These are phyloP conservation scores for Brettanomyces naardenensis DNA, from an alignment of 805 yeast species.

Conservation along the genomic window DNA sequence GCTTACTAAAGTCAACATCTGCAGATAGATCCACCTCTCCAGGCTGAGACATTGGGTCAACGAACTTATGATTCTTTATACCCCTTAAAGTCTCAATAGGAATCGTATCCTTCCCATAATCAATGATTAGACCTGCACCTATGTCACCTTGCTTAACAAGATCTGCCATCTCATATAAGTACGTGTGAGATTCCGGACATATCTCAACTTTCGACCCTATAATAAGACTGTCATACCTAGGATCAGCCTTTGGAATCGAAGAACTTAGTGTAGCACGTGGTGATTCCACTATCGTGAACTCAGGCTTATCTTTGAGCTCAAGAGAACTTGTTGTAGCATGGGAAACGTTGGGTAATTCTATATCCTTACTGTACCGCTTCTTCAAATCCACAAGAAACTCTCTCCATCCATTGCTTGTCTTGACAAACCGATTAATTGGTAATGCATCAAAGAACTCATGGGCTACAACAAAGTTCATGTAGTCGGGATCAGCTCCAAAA, in stretches of 20 bases:
- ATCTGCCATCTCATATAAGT: conserved; percentile 44
- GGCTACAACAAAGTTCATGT: conserved; percentile 60
- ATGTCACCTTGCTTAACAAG: conserved; percentile 23
- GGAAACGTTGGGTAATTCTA: conserved; percentile 16
- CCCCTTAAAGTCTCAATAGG: conserved; percentile 75
- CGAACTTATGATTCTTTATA: conserved; percentile 62
- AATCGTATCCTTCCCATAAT: conserved; percentile 61
- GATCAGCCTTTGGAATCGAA: conserved; percentile 40
- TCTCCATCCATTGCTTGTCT: conserved; percentile 66
- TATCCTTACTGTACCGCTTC: conserved; percentile 7
- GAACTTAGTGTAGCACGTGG: conserved; percentile 59
- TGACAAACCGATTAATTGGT: conserved; percentile 64
- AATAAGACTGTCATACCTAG: conserved; percentile 46
- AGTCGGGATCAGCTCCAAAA: conserved; percentile 19
- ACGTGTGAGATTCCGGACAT: conserved; percentile 63
- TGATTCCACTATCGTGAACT: conserved; percentile 49
- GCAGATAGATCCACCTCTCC: conserved; percentile 78
- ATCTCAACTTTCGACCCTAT: conserved; percentile 58
- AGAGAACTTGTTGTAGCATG: conserved; percentile 7
- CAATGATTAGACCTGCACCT: conserved; percentile 70
- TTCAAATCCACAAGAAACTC: conserved; percentile 62
- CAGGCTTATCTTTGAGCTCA: conserved; percentile 8
- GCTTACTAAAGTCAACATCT: conserved; percentile 72
- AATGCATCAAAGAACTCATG: conserved; percentile 87
- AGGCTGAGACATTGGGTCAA: conserved; percentile 65